Percentiles rank a stretch among this genome's conserved stretches.
Conservation (phyloP, 2,329 filamentous ascomycete genomes). For the Simplicillium aogashimaense region DNA sequence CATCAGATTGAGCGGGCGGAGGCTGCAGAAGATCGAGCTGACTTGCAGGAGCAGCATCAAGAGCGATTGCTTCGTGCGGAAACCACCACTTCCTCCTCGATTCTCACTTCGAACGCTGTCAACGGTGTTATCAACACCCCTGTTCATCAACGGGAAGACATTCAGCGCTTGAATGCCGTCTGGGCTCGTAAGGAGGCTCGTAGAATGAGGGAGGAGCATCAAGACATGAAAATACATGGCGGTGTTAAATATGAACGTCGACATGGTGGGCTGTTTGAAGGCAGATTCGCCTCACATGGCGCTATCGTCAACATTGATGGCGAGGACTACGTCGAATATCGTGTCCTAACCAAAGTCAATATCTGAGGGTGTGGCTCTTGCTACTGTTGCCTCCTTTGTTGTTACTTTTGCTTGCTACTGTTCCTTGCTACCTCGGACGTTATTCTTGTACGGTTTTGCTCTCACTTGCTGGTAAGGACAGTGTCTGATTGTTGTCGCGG, state of each 20-base stretch:
- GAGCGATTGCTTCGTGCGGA: slow-evolving; percentile 24
- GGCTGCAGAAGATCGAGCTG: slow-evolving; percentile 38
- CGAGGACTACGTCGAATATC: slow-evolving; percentile 58
- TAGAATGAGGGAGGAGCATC: slow-evolving; percentile 25
- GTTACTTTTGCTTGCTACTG: too few species aligned
- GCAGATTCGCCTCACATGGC: slow-evolving; percentile 53
- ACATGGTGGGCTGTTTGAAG: slow-evolving; percentile 47
- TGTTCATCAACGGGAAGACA: slow-evolving; percentile 19
- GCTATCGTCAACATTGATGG: slow-evolving; percentile 55
- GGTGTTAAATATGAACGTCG: slow-evolving; percentile 56
- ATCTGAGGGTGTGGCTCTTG: slow-evolving; percentile 27
- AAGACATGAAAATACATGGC: slow-evolving; percentile 43
- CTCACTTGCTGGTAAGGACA: too few species aligned
- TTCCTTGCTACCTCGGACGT: too few species aligned
- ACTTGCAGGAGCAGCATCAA: slow-evolving; percentile 33
- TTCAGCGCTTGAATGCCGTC: slow-evolving; percentile 43
- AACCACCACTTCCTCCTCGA: slow-evolving; percentile 12
- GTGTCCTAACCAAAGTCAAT: slow-evolving; percentile 52
- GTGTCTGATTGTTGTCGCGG: too few species aligned
- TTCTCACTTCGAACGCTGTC: slow-evolving; percentile 18
- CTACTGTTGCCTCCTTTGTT: too few species aligned
- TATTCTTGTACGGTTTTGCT: too few species aligned
- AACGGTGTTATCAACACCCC: slow-evolving; percentile 31
- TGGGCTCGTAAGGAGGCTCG: slow-evolving; percentile 45
- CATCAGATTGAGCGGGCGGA: slow-evolving; percentile 43